phyloP scores from a whole-genome alignment of 805 yeast species.

The Schizosaccharomyces osmophilus region DNA sequence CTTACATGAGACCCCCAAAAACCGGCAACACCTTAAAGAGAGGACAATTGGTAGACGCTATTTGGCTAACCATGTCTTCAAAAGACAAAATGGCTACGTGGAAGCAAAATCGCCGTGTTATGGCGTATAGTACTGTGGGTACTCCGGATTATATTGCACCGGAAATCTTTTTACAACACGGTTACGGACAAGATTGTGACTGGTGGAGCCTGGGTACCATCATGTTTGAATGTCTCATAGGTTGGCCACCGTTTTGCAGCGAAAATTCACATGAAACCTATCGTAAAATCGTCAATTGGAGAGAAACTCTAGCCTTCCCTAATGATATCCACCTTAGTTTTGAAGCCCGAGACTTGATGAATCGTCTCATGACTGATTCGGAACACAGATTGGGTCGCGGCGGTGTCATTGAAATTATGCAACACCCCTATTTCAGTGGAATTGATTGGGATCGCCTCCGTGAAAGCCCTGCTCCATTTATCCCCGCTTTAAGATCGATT shows the following conservation, averaged over 20 bases:
- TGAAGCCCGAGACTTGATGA: conserved; percentile 68
- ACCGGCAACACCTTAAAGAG: not conserved
- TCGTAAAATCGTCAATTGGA: conserved; percentile 75
- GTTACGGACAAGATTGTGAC: conserved; percentile 90
- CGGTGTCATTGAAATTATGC: conserved; percentile 79
- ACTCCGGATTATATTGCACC: conserved; percentile 95
- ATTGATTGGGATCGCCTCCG: conserved; percentile 83
- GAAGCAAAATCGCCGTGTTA: conserved; percentile 71
- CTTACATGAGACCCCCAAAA: conserved; percentile 33
- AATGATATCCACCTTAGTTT: conserved; percentile 76
- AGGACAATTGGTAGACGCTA: conserved; percentile 69
- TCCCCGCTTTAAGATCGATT: conserved; percentile 71
- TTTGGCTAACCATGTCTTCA: conserved; percentile 82
- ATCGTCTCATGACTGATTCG: conserved; percentile 48
- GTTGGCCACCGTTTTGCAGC: conserved; percentile 93
- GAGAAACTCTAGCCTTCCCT: conserved; percentile 65
- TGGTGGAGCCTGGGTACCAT: conserved; percentile 97
- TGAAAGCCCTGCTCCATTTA: conserved; percentile 75
- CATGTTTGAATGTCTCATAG: conserved; percentile 86
- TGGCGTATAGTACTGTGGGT: conserved; percentile 93
- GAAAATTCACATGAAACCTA: conserved; percentile 89
- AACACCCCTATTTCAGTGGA: conserved; percentile 84
- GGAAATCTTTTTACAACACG: conserved; percentile 75
- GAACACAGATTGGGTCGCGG: conserved; percentile 70
- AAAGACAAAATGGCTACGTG: conserved; percentile 89